Percentiles rank a stretch among this genome's conserved stretches.
These are phyloP conservation scores for Lactarius hengduanensis DNA, from an alignment of 768 basidiomycete genomes.

Conservation along the genomic window DNA sequence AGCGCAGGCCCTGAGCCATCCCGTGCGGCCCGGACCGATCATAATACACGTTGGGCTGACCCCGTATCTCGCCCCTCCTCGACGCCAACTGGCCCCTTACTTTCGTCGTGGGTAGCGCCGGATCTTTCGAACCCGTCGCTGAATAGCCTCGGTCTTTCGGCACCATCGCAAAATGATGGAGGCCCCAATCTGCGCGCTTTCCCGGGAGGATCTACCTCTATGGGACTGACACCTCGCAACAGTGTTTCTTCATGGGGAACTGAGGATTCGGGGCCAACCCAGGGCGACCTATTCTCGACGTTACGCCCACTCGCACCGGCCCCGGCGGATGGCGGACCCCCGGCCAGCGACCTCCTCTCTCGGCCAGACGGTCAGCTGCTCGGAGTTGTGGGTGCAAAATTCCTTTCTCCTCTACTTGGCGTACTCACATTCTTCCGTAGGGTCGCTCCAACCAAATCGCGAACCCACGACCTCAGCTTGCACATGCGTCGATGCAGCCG, in stretches of 20 bases:
- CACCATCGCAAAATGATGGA: not conserved
- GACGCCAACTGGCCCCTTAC: conserved; percentile 18
- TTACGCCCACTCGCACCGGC: conserved; percentile 10
- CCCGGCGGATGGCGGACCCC: conserved; percentile 7
- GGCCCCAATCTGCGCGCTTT: not conserved
- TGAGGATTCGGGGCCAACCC: conserved; percentile 3
- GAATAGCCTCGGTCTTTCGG: conserved; percentile 26
- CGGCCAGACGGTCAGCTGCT: conserved; percentile 23
- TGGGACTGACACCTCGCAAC: conserved; percentile 6
- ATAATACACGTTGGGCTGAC: not conserved
- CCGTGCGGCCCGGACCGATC: not conserved
- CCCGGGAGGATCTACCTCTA: not conserved
- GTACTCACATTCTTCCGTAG: not conserved
- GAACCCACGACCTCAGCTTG: conserved; percentile 21
- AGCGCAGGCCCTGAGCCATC: not conserved
- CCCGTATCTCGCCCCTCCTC: conserved; percentile 17
- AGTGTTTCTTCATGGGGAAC: conserved; percentile 24
- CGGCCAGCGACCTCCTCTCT: conserved; percentile 10
- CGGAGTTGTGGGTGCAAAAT: conserved; percentile 16
- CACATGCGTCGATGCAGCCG: not conserved
- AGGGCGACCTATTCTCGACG: conserved; percentile 16
- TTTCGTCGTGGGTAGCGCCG: conserved; percentile 17
- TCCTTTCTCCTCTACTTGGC: not conserved
- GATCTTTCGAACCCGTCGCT: conserved; percentile 19
- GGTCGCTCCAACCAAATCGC: conserved; percentile 18